These are phyloP conservation scores for Aspergillus homomorphus DNA, from an alignment of 495 filamentous ascomycete genomes.

Conservation along the genomic window DNA sequence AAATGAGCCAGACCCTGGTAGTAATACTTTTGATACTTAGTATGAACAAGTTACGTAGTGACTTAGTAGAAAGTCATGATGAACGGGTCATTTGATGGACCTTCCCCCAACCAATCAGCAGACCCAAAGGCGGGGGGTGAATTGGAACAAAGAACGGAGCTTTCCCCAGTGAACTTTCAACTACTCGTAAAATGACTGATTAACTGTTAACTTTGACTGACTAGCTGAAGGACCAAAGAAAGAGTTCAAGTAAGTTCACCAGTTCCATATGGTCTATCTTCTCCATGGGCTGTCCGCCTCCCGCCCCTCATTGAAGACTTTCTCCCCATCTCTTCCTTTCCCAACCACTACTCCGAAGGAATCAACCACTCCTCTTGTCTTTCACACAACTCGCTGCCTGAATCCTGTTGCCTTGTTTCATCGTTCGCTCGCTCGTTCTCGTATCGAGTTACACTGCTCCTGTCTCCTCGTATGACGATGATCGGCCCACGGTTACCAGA, in stretches of 20 bases:
- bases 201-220: not conserved
- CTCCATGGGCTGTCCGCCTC: no score
- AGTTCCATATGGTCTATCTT: no score
- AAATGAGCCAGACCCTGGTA: no score
- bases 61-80: no score
- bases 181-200: not conserved
- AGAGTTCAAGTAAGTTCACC: not conserved
- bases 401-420: not conserved
- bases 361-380: not conserved
- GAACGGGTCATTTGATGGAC: not conserved
- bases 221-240: not conserved
- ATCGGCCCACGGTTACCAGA: constrained; percentile 4
- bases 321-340: not conserved
- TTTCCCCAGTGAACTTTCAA: not conserved
- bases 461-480: constrained; percentile 5
- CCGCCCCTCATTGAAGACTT: not conserved
- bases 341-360: not conserved
- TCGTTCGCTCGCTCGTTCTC: no score
- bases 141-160: not conserved
- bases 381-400: constrained; percentile 13
- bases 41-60: no score
- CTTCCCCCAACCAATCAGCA: not conserved
- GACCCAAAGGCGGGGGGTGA: not conserved
- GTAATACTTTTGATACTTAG: no score
- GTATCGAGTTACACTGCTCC: constrained; percentile 6